Conservation (phyloP, 495 filamentous ascomycete species). For the Lepraria neglecta region DNA sequence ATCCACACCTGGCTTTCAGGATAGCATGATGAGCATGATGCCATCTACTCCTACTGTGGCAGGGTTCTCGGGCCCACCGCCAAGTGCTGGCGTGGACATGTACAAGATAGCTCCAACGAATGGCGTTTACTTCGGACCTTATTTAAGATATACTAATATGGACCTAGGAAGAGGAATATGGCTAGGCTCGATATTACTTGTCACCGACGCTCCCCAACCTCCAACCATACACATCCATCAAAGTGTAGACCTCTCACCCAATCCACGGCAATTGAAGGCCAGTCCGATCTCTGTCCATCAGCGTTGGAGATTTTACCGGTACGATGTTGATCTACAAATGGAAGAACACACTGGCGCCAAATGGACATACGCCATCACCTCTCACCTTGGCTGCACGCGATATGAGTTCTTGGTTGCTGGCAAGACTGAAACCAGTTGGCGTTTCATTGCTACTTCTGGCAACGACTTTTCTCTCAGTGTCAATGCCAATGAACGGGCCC, state of each 20-base stretch:
- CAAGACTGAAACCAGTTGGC: slow-evolving; percentile 83
- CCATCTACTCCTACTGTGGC: slow-evolving; percentile 60
- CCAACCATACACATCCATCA: slow-evolving; percentile 96
- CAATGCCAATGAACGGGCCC: slow-evolving; percentile 72
- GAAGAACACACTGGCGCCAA: slow-evolving; percentile 71
- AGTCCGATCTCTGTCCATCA: slow-evolving; percentile 82
- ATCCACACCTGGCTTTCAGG: slow-evolving; percentile 64
- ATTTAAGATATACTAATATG: slow-evolving; percentile 95
- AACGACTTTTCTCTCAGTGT: slow-evolving; percentile 91
- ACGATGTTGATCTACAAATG: slow-evolving; percentile 90
- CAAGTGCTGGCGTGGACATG: slow-evolving; percentile 77
- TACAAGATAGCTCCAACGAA: slow-evolving; percentile 92
- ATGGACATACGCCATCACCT: slow-evolving; percentile 98
- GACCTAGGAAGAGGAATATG: slow-evolving; percentile 85
- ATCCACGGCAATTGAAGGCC: slow-evolving; percentile 81
- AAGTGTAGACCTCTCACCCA: slow-evolving; percentile 83
- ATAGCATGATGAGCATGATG: slow-evolving; percentile 71
- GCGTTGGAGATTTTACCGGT: slow-evolving; percentile 91
- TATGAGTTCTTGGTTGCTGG: slow-evolving; percentile 98
- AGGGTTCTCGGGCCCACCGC: slow-evolving; percentile 79
- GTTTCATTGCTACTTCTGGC: slow-evolving; percentile 91
- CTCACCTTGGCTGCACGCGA: slow-evolving; percentile 88
- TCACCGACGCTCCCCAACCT: slow-evolving; percentile 87
- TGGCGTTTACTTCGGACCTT: slow-evolving; percentile 97
- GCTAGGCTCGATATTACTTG: slow-evolving; percentile 75